These are phyloP conservation scores for Erodium moschatum DNA, from an alignment of 441 rosid genomes.

Conservation along the genomic window DNA sequence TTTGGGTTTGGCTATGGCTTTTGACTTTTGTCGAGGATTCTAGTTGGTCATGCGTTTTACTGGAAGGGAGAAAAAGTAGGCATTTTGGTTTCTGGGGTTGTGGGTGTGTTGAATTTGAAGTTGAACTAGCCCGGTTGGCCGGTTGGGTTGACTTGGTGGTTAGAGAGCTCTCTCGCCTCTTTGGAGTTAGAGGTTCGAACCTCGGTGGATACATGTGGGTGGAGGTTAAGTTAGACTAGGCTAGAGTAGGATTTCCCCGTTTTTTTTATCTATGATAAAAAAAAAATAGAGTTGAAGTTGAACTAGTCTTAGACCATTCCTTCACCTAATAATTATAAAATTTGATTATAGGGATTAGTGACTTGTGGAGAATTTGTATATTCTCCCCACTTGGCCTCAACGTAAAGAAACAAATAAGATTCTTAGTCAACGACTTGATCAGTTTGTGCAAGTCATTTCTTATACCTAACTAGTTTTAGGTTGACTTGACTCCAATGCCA, in stretches of 20 bases:
- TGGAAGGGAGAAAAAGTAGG: background rate
- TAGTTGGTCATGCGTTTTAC: background rate
- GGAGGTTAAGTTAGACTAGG: too few species aligned
- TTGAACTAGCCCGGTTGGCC: too few species aligned
- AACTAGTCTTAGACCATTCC: background rate
- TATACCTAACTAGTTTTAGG: background rate
- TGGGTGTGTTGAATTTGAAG: background rate
- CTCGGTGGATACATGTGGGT: too few species aligned
- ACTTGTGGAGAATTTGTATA: background rate
- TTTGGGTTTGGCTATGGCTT: background rate
- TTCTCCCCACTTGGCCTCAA: conserved; percentile 3
- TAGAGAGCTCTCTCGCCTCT: too few species aligned
- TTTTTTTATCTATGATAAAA: too few species aligned
- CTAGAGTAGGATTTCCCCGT: too few species aligned
- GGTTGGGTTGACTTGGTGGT: too few species aligned
- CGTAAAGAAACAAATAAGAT: background rate
- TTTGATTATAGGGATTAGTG: background rate
- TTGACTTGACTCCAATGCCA: background rate
- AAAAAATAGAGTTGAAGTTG: background rate
- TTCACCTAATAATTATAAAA: background rate
- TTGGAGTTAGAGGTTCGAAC: too few species aligned
- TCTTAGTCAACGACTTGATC: background rate
- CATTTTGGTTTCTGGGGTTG: background rate
- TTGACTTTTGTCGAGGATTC: background rate
- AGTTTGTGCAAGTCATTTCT: too few species aligned